phyloP scores from a whole-genome alignment of 139 green algal genomes.

The Chlorella sorokiniana region DNA sequence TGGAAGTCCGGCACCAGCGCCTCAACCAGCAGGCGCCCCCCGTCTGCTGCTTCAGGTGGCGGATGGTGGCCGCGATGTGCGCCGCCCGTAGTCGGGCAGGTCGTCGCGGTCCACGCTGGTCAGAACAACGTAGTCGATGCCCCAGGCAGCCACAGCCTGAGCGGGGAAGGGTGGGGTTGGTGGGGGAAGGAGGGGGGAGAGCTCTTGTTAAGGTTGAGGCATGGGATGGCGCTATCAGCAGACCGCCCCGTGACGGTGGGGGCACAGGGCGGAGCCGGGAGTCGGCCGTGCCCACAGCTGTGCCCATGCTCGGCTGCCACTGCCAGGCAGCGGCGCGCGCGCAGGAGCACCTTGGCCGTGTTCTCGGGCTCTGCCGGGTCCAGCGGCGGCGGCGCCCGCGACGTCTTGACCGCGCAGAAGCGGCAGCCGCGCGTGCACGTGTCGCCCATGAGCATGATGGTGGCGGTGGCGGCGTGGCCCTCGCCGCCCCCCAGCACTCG shows the following conservation, averaged over 20 bases:
- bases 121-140: slow-evolving; percentile 98
- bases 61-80: slow-evolving; percentile 91
- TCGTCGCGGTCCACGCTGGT: slow-evolving; percentile 98
- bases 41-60: slow-evolving; percentile 75
- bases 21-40: slow-evolving; percentile 88
- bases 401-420: slow-evolving; percentile 97
- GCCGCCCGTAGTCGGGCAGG: slow-evolving; percentile 86
- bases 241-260: no score
- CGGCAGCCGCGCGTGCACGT: slow-evolving; percentile 89
- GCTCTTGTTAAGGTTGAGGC: not conserved
- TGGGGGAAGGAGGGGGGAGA: not conserved
- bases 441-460: slow-evolving; percentile 99
- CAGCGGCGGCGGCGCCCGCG: slow-evolving; percentile 82
- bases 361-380: slow-evolving; percentile 94
- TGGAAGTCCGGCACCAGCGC: slow-evolving; percentile 96
- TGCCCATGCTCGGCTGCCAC: no score
- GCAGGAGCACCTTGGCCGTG: slow-evolving; percentile 75
- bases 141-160: slow-evolving; percentile 87
- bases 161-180: not conserved
- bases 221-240: no score
- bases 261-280: no score
- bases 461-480: slow-evolving; percentile 94
- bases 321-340: no score
- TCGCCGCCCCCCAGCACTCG: slow-evolving; percentile 93
- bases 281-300: no score